phyloP scores from a whole-genome alignment of 208 protist species.

The Leishmania lainsoni region DNA sequence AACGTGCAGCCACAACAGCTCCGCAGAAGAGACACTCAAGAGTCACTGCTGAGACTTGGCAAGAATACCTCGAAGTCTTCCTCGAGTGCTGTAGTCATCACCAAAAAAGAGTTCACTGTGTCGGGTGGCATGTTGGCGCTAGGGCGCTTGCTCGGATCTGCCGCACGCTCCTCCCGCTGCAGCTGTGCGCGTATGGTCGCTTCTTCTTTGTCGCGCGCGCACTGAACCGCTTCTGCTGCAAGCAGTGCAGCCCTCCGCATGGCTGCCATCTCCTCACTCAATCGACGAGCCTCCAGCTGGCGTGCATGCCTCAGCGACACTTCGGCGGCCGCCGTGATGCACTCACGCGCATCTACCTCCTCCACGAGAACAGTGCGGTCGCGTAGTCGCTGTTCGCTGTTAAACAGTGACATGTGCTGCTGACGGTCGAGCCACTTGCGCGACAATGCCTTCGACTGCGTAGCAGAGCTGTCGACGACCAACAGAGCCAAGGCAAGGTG shows the following conservation, averaged over 20 bases:
- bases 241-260: neutral
- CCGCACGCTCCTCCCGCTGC: neutral
- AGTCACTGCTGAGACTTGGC: neutral
- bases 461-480: conserved; percentile 9
- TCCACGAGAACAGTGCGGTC: conserved; percentile 18
- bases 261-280: neutral
- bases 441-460: conserved; percentile 4
- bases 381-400: conserved; percentile 24
- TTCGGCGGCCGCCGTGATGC: neutral
- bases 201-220: neutral
- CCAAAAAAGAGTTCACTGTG: conserved; percentile 2
- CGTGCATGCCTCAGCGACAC: neutral
- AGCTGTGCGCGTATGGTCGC: neutral
- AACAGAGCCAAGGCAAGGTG: conserved; percentile 11
- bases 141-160: conserved; percentile 6
- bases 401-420: conserved; percentile 16
- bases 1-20: neutral
- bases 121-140: conserved; percentile 10
- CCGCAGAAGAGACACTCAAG: neutral
- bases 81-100: conserved; percentile 9
- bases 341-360: conserved; percentile 9
- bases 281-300: neutral
- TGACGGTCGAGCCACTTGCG: conserved; percentile 18
- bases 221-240: neutral
- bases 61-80: conserved; percentile 31